Base-by-base conservation (phyloP, 495 filamentous ascomycete species). In the Neurospora intermedia region DNA sequence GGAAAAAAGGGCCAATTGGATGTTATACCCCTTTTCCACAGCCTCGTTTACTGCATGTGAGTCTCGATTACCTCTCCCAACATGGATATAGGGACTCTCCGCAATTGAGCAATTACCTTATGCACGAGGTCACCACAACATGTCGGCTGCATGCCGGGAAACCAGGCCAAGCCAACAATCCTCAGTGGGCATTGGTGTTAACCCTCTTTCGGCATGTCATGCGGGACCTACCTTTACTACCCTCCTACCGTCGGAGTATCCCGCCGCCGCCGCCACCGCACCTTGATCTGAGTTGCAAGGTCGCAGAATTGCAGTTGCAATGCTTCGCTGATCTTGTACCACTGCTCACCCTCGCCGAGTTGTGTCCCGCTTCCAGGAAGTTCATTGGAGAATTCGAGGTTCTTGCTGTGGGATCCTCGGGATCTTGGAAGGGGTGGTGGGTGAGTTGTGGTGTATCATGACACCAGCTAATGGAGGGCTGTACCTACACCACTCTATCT, bases 321-420 rank as follows among this genome's bases (percentile, higher is more conserved):
- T 80, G 59, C 74, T 54, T 46, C 7, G 16, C 18, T 31, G 69
- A 31, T 59, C 43, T 59, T 70, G 31, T 43, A 69, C 59, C 27
- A 74, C 48, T 76, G 74, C 41, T 74, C 74, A 73, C 62, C 66
- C 62, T 71, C 73, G 69, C 69, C 70, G 62, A 71, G 46, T 72
- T 76, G 72, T 71, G 73, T 39, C 54, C 71, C 73, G 48, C 43
- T 43, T 59, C 43, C 69, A 70, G 70, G 70, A 69, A 69, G 23
- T 35, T 74, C 71, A 80, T 81, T 81, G 79, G 78, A 76, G 78
- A 80, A 76, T 74, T 73, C 54, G 1, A 72, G 73, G 70, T 27
- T 69, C 16, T 38, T 35, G 11, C n/a, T 59, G 23, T 9, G 23
- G 41, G 23, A 31, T 72, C 18, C 62, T 77, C 69, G 72, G 73